These are phyloP conservation scores for Solanum hybrid DNA, from an alignment of 305 asterid species.

Conservation along the genomic window DNA sequence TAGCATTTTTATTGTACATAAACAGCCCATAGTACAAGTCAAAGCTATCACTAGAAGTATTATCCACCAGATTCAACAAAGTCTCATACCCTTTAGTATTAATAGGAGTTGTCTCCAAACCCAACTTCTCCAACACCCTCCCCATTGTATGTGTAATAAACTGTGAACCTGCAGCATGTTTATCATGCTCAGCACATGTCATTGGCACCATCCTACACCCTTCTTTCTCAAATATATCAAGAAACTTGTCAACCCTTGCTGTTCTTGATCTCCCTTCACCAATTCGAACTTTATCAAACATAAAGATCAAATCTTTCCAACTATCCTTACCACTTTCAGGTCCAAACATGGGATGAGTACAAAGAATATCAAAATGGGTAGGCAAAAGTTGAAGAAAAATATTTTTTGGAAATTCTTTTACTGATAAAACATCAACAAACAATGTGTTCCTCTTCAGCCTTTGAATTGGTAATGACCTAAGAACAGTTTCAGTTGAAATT, in stretches of 20 bases:
- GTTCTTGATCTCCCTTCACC: conserved; percentile 48
- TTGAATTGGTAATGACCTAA: conserved; percentile 57
- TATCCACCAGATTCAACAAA: conserved; percentile 61
- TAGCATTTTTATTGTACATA: conserved; percentile 69
- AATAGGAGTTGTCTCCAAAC: conserved; percentile 48
- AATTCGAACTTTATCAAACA: conserved; percentile 63
- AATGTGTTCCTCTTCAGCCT: conserved; percentile 59
- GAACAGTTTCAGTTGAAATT: conserved; percentile 50
- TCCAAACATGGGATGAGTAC: conserved; percentile 90
- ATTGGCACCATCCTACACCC: conserved; percentile 84
- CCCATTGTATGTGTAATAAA: conserved; percentile 84
- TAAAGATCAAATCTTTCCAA: conserved; percentile 54
- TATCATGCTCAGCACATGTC: conserved; percentile 75
- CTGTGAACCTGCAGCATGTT: conserved; percentile 67
- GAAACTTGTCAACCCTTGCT: conserved; percentile 37
- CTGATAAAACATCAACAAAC: conserved; percentile 71
- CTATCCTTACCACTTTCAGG: conserved; percentile 74
- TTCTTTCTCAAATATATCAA: conserved; percentile 59
- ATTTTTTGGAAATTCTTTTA: conserved; percentile 73
- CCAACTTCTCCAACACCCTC: conserved; percentile 65
- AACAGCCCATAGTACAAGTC: conserved; percentile 74
- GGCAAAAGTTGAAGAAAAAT: conserved; percentile 54
- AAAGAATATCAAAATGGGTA: conserved; percentile 54
- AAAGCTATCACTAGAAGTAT: conserved; percentile 68
- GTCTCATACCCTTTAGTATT: conserved; percentile 82